Evolutionary conservation across 1,284 basidiomycete genomes (phyloP).

Genomic region (Heterobasidion occidentale): DNA sequence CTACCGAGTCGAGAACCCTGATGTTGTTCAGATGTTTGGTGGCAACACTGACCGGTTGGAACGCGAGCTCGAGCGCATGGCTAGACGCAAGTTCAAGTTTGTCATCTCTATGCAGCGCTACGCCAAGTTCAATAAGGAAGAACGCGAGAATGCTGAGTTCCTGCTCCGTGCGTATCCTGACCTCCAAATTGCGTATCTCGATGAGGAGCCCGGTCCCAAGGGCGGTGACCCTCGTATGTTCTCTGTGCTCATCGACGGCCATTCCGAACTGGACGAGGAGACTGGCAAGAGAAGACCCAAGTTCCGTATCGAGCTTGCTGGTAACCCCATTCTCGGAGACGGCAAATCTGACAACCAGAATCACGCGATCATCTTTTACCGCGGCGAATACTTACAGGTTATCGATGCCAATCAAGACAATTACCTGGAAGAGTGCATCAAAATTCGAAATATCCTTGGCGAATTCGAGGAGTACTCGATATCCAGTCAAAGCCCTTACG

Average conservation of each 20-base stretch:
- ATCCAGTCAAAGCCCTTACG: constrained; percentile 92
- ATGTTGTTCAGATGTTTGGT: constrained; percentile 93
- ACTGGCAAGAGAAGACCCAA: constrained; percentile 93
- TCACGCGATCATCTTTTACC: constrained; percentile 98
- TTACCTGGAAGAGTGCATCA: constrained; percentile 98
- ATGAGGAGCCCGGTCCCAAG: constrained; percentile 88
- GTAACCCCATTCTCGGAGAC: constrained; percentile 99
- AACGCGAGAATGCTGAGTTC: constrained; percentile 98
- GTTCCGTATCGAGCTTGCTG: constrained; percentile 96
- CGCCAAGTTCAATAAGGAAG: constrained; percentile 99
- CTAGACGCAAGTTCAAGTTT: constrained; percentile 98
- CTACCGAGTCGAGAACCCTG: constrained; percentile 99
- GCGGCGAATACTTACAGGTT: constrained; percentile 97
- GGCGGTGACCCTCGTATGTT: constrained; percentile 89
- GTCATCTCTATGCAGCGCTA: constrained; percentile 99
- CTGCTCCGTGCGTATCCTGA: constrained; percentile 96
- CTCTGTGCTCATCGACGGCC: constrained; percentile 94
- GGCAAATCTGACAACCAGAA: constrained; percentile 99
- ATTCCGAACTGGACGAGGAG: constrained; percentile 90
- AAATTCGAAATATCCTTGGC: constrained; percentile 95
- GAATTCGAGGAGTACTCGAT: constrained; percentile 96
- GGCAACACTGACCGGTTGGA: constrained; percentile 97
- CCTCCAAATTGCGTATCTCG: constrained; percentile 96
- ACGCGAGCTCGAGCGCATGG: constrained; percentile 95
- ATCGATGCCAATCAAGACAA: constrained; percentile 99